Evolutionary conservation across 352 stramenopile genomes (phyloP).

Genomic region (Pythium pyrilobum): DNA sequence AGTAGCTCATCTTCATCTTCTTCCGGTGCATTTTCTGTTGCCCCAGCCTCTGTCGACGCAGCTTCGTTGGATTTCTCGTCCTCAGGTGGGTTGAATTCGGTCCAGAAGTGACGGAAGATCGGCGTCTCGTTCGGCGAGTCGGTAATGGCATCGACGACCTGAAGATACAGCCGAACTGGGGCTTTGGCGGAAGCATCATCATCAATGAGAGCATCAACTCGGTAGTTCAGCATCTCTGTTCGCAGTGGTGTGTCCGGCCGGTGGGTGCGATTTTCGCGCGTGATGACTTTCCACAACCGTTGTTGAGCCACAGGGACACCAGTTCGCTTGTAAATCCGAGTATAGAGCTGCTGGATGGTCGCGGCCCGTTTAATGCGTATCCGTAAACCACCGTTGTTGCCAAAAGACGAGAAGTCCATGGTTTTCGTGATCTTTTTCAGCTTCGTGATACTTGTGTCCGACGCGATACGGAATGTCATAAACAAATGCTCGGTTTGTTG

Average conservation of each 20-base stretch:
- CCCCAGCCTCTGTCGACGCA: background rate
- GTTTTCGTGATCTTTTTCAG: slow-evolving; percentile 75
- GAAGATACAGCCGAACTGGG: slow-evolving; percentile 66
- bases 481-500: slow-evolving; percentile 82
- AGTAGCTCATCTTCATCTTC: slow-evolving; percentile 12
- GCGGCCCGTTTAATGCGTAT: slow-evolving; percentile 62
- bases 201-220: slow-evolving; percentile 63
- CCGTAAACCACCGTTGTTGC: slow-evolving; percentile 47
- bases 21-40: slow-evolving; percentile 9
- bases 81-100: slow-evolving; percentile 48
- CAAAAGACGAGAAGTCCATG: slow-evolving; percentile 73
- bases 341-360: slow-evolving; percentile 63
- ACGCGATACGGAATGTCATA: slow-evolving; percentile 75
- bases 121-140: background rate
- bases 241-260: slow-evolving; percentile 60
- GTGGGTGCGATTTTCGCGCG: slow-evolving; percentile 75
- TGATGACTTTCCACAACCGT: slow-evolving; percentile 83
- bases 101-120: slow-evolving; percentile 54
- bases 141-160: slow-evolving; percentile 37
- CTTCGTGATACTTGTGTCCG: slow-evolving; percentile 55
- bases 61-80: background rate
- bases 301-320: slow-evolving; percentile 62
- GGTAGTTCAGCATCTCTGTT: slow-evolving; percentile 31
- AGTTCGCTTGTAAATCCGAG: slow-evolving; percentile 48
- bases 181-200: slow-evolving; percentile 63